Evolutionary conservation across 768 basidiomycete genomes (phyloP).

Genomic region (Paxillus involutus): DNA sequence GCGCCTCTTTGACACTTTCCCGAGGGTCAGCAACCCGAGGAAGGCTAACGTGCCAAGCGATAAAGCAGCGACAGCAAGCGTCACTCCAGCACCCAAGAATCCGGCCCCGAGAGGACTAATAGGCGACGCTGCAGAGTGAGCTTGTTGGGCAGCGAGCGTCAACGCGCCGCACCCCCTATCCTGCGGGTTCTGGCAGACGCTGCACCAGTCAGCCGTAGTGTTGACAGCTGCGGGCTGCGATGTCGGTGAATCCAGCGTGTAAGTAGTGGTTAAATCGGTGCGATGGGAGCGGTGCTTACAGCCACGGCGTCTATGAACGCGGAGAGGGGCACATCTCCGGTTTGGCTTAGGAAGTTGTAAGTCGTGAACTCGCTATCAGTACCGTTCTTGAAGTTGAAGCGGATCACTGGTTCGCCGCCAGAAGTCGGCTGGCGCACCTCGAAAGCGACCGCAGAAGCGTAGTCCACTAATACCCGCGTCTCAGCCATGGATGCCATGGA

Average conservation of each 20-base stretch:
- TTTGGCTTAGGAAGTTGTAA: constrained; percentile 45
- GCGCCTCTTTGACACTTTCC: constrained; percentile 13
- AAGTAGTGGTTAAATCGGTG: neutral
- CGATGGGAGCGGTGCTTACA: constrained; percentile 21
- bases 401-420: constrained; percentile 49
- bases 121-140: constrained; percentile 30
- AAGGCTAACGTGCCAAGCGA: constrained; percentile 40
- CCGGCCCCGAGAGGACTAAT: constrained; percentile 64
- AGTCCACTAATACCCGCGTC: constrained; percentile 46
- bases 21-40: constrained; percentile 36
- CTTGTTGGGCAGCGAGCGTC: constrained; percentile 29
- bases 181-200: constrained; percentile 53
- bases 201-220: constrained; percentile 58
- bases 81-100: constrained; percentile 62
- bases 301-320: constrained; percentile 44
- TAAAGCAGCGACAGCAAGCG: constrained; percentile 40
- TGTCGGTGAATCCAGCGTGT: constrained; percentile 1
- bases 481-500: neutral
- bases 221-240: constrained; percentile 49
- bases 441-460: constrained; percentile 55
- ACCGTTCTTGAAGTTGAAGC: constrained; percentile 73
- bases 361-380: constrained; percentile 47
- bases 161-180: constrained; percentile 58
- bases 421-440: constrained; percentile 54
- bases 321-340: constrained; percentile 54